Conservation (phyloP, 1,139 yeast species). For the Candida labiduridarum region DNA sequence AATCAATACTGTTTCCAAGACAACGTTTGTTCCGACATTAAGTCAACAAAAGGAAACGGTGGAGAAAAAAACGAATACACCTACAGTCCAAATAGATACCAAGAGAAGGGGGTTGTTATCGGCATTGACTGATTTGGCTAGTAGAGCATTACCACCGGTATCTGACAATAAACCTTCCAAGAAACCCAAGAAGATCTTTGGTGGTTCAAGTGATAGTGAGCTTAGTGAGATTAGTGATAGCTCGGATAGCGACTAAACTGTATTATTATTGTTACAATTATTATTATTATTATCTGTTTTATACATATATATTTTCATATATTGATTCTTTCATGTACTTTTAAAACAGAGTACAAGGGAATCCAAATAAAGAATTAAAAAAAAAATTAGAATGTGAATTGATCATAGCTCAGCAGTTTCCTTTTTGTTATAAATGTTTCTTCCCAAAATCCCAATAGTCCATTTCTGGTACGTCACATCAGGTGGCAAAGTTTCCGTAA, state of each 20-base stretch:
- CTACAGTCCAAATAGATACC: background rate
- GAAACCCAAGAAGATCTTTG: background rate
- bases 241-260: conserved; percentile 13
- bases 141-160: conserved; percentile 66
- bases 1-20: no score
- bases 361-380: background rate
- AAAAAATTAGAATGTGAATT: background rate
- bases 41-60: no score
- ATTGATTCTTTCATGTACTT: background rate
- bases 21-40: no score
- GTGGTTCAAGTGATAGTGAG: conserved; percentile 13
- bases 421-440: conserved; percentile 15
- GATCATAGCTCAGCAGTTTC: background rate
- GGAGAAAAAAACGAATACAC: no score
- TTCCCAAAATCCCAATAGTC: conserved; percentile 20
- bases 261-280: background rate
- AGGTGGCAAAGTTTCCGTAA: conserved; percentile 20
- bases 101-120: conserved; percentile 39
- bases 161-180: conserved; percentile 31
- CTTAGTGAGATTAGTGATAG: conserved; percentile 22
- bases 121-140: conserved; percentile 57
- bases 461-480: conserved; percentile 19
- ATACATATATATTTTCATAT: background rate
- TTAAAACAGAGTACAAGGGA: conserved; percentile 1
- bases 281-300: no score